Evolutionary conservation across 495 filamentous ascomycete species (phyloP), one percentile per base, ranked within the genome.

Genomic region (Hyaloscypha bicolor): DNA sequence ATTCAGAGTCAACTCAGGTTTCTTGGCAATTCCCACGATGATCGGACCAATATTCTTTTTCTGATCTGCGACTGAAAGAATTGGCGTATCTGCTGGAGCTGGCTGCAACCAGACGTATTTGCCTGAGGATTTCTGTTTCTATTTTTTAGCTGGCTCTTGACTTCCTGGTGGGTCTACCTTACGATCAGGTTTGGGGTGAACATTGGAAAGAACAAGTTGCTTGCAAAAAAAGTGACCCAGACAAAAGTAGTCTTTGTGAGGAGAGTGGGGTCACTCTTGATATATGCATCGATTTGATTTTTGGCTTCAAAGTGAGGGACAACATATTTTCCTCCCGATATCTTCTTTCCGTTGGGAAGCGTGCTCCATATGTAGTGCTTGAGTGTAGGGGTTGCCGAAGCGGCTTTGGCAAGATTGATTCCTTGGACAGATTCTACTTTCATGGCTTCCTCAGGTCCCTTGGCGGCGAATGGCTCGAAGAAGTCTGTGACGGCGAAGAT

Each of bases 291-390:
- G 58, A 80, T 62, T 25, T 60, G 60, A 55, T 74, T 77, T 70
- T 81, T 82, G 48, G 61, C 73, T 19, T 79, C 77, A 48, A 78
- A 80, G 69, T 82, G 80, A 31, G 79, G 78, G 45, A 80, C 60
- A 8, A 68, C 11, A 51, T 75, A 74, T 55, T 75, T 76, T 9
- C 77, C 77, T 11, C 31, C 62, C 0, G 74, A 72, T 30, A 79
- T 69, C 51, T 72, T 69, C 55, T 35, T 69, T 12, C 68, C 73
- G 68, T 77, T 76, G 1, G 81, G 79, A 0, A 81, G 72, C 3
- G 81, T 83, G 55, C 75, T 78, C 81, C 80, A 83, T 65, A 85
- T 76, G 62, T 76, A 83, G 58, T 82, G 81, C 69, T 83, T 74
- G 14, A 84, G 69, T 2, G 76, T 76, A 2, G 68, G 37, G 0